These are phyloP conservation scores for Mycena maculata DNA, from an alignment of 768 basidiomycete genomes.

Conservation along the genomic window DNA sequence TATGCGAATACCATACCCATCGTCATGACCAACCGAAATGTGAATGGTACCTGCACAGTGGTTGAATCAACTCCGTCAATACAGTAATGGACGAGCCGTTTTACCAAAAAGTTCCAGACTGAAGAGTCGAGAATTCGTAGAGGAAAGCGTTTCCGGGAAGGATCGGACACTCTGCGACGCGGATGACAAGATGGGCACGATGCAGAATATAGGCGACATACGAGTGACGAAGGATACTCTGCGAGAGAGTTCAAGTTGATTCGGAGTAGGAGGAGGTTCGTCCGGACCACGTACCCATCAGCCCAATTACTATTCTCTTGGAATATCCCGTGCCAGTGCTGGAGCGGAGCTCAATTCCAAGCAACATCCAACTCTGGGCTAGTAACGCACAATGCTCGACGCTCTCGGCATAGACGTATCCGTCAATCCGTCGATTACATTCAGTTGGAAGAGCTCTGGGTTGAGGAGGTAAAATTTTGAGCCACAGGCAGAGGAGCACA, in stretches of 20 bases:
- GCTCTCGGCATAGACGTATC: conserved; percentile 12
- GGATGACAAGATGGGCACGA: not conserved
- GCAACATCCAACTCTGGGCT: too few species aligned
- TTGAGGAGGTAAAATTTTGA: not conserved
- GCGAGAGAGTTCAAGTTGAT: not conserved
- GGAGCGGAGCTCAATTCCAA: not conserved
- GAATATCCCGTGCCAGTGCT: conserved; percentile 19
- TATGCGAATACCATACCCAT: not conserved
- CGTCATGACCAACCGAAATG: conserved; percentile 37
- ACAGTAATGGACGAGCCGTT: conserved; percentile 34
- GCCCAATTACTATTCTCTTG: not conserved
- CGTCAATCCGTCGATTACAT: conserved; percentile 9
- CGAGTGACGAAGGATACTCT: conserved; percentile 14
- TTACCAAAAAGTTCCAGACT: conserved; percentile 57
- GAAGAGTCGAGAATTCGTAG: conserved; percentile 42
- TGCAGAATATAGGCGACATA: not conserved
- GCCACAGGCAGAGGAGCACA: too few species aligned
- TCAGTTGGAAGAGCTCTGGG: conserved; percentile 2
- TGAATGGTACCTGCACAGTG: conserved; percentile 46
- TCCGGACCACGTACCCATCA: not conserved
- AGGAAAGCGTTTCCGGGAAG: conserved; percentile 42
- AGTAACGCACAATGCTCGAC: not conserved
- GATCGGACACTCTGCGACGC: conserved; percentile 42
- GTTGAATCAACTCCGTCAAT: conserved; percentile 48
- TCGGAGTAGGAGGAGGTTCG: not conserved